These are phyloP conservation scores for Lithohypha guttulata DNA, from an alignment of 2,329 filamentous ascomycete genomes.

Conservation along the genomic window DNA sequence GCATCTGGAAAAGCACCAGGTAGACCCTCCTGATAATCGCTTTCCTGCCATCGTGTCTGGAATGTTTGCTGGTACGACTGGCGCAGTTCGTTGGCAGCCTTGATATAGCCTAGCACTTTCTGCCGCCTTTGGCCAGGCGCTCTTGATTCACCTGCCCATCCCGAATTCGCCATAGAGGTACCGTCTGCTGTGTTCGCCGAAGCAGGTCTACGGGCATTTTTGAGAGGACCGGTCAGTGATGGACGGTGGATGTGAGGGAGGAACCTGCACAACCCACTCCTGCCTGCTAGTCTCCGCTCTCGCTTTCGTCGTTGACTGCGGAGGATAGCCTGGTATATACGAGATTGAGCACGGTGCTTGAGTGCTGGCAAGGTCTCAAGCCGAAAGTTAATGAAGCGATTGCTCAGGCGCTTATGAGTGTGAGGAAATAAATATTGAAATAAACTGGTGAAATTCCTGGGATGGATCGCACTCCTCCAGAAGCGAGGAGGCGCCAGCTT, in stretches of 20 bases:
- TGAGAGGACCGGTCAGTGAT: background rate
- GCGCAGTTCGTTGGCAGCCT: slow-evolving; percentile 60
- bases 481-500: slow-evolving; percentile 6
- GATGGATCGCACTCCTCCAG: slow-evolving; percentile 5
- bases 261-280: slow-evolving; percentile 31
- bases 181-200: slow-evolving; percentile 7
- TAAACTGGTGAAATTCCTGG: slow-evolving; percentile 29
- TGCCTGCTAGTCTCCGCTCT: slow-evolving; percentile 37
- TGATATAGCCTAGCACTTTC: slow-evolving; percentile 64
- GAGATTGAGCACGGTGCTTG: slow-evolving; percentile 60
- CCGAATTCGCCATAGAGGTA: slow-evolving; percentile 18
- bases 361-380: slow-evolving; percentile 63
- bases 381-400: slow-evolving; percentile 58
- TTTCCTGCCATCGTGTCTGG: slow-evolving; percentile 34
- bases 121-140: slow-evolving; percentile 62
- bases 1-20: slow-evolving; percentile 76
- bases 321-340: slow-evolving; percentile 65
- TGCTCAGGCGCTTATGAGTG: slow-evolving; percentile 47
- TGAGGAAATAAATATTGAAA: slow-evolving; percentile 60
- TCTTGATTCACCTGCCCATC: slow-evolving; percentile 24
- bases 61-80: slow-evolving; percentile 54
- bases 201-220: slow-evolving; percentile 12
- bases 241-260: slow-evolving; percentile 27
- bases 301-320: slow-evolving; percentile 48
- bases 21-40: slow-evolving; percentile 42